Evolutionary conservation across 139 green algal species (phyloP), one percentile per base, ranked within the genome.

Genomic region (Closterium sp.): DNA sequence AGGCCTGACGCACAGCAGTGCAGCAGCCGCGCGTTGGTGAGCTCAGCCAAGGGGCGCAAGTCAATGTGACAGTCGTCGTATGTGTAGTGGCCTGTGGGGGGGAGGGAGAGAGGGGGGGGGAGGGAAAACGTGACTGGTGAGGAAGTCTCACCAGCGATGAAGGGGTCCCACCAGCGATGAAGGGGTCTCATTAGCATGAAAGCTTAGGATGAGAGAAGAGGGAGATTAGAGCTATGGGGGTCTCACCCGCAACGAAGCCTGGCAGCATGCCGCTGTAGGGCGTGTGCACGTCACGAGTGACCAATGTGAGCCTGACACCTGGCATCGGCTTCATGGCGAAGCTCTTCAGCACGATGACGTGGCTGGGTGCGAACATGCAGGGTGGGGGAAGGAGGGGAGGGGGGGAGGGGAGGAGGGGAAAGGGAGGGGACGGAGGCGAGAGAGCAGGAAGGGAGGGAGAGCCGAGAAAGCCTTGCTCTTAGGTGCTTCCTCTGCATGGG

Each of bases 231-330:
- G n/a, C n/a, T n/a, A n/a, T n/a, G n/a, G n/a, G n/a, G n/a, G 55
- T 89, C 34, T 34, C 32, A 94, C 91, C 91, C 7, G 97, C 95
- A 10, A 99, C 95, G 92, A 96, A 98, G 10, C 98, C 98, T 5
- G 98, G 98, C 83, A 99, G 96, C 98, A 99, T 99, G 64, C 98
- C 98, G 91, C 97, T 98, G 96, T 99, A 99, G 2, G 98, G 97
- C 9, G 98, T 99, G 86, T 97, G 95, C 6, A 98, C 87, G 85
- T 97, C 95, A 0, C 95, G 91, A 2, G 97, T 97, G 10, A 99
- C 90, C 0, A 99, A 93, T 10, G 98, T 99, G 1, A 99, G 31
- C 3, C 96, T 89, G 28, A 98, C 96, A 16, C 96, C 97, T 6
- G 95, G 92, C 84, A 97, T 88, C 3, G 87, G 87, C 33, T 87